Evolutionary conservation across 176 grass and related monocot species (phyloP).

Genomic region (Saccharum spontaneum): DNA sequence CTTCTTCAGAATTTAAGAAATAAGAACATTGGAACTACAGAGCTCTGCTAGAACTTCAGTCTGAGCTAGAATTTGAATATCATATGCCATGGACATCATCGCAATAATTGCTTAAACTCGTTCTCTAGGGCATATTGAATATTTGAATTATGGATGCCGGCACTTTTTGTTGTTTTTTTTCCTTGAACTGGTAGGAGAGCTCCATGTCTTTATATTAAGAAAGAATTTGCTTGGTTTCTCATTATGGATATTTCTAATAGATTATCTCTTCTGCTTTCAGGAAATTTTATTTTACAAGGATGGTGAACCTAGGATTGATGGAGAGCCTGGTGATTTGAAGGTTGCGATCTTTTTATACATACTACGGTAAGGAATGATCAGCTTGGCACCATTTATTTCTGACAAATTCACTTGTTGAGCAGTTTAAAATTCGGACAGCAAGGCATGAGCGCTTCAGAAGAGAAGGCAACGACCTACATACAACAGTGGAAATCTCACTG

Average conservation of each 20-base stretch:
- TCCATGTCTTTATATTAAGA: no score
- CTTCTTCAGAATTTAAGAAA: no score
- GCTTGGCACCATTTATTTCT: not conserved
- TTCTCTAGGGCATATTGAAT: not conserved
- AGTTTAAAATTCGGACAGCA: slow-evolving; percentile 62
- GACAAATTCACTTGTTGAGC: slow-evolving; percentile 7
- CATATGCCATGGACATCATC: not conserved
- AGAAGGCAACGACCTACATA: slow-evolving; percentile 62
- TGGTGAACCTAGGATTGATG: slow-evolving; percentile 88
- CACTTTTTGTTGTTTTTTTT: not conserved
- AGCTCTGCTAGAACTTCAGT: no score
- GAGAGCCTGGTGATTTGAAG: slow-evolving; percentile 83
- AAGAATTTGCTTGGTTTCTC: no score
- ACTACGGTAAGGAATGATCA: not conserved
- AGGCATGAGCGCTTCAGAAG: slow-evolving; percentile 48
- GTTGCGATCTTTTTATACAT: slow-evolving; percentile 15
- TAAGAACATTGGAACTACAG: no score
- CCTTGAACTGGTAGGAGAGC: no score
- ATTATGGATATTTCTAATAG: not conserved
- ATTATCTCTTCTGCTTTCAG: slow-evolving; percentile 30
- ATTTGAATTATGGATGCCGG: not conserved
- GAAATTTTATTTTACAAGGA: slow-evolving; percentile 82
- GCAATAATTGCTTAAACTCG: not conserved
- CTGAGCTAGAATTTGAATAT: not conserved
- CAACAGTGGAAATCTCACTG: slow-evolving; percentile 46